phyloP scores from a whole-genome alignment of 371 early-diverging fungal genomes.

The Mortierella sp. region DNA sequence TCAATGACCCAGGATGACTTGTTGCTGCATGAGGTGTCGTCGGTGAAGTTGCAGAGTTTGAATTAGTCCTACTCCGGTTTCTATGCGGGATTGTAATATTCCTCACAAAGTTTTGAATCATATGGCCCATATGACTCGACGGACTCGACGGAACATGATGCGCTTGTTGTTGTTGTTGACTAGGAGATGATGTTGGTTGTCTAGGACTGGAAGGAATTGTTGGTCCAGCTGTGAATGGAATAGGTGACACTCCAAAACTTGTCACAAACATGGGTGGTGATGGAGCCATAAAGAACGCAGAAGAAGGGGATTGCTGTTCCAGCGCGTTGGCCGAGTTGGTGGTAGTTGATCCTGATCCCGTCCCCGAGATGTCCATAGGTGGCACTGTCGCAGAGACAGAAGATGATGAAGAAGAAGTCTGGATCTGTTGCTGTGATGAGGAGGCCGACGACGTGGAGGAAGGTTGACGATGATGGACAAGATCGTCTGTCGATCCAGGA shows the following conservation, averaged over 20 bases:
- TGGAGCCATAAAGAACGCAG: slow-evolving; percentile 46
- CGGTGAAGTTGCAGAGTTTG: slow-evolving; percentile 30
- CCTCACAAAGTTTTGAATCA: slow-evolving; percentile 48
- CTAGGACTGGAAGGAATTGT: slow-evolving; percentile 2
- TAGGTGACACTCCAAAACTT: slow-evolving; percentile 30
- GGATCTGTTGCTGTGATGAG: slow-evolving; percentile 18
- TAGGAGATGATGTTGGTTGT: slow-evolving; percentile 1
- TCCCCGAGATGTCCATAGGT: slow-evolving; percentile 27
- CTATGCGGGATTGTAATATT: slow-evolving; percentile 45
- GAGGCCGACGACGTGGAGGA: slow-evolving; percentile 19
- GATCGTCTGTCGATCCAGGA: no score
- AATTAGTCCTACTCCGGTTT: slow-evolving; percentile 51
- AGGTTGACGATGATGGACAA: no score
- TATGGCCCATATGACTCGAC: slow-evolving; percentile 36
- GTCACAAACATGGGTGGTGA: slow-evolving; percentile 44
- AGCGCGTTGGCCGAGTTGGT: slow-evolving; percentile 6
- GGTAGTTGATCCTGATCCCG: slow-evolving; percentile 10
- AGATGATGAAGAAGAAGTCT: no score
- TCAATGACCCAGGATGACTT: background rate
- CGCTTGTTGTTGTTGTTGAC: background rate
- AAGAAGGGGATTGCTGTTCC: slow-evolving; percentile 42
- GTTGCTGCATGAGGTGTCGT: background rate
- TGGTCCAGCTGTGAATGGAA: slow-evolving; percentile 19
- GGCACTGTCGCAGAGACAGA: slow-evolving; percentile 23
- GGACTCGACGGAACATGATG: slow-evolving; percentile 29